Percentiles rank a stretch among this genome's conserved stretches.
Conservation (phyloP, 495 filamentous ascomycete genomes). For the Eremomyces bilateralis region DNA sequence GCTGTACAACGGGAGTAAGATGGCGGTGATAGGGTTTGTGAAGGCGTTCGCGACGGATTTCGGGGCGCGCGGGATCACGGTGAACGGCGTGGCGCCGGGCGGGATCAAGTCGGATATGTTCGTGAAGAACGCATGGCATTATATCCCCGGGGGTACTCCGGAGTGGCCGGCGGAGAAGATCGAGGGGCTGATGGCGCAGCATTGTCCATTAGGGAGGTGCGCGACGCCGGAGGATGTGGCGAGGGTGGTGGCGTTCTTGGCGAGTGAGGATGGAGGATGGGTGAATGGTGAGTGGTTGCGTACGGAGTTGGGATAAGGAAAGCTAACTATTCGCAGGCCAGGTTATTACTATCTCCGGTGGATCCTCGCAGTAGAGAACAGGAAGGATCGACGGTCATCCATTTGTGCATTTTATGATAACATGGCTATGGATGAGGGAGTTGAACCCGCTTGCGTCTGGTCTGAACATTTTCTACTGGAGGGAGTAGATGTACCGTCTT, state of each 20-base stretch:
- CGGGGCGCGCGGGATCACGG: constrained; percentile 49
- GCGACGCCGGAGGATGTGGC: constrained; percentile 36
- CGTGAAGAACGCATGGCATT: constrained; percentile 41
- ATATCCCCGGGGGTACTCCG: constrained; percentile 24
- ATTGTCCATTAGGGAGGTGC: constrained; percentile 30
- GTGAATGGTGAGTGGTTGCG: constrained; percentile 29
- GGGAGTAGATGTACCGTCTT: too few relatives aligned
- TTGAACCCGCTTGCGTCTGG: too few relatives aligned
- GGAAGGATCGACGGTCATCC: too few relatives aligned
- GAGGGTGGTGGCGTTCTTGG: constrained; percentile 32
- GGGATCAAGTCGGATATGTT: constrained; percentile 70
- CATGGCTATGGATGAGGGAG: too few relatives aligned
- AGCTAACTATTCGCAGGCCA: constrained; percentile 12
- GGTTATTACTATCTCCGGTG: constrained; percentile 23
- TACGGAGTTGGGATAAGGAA: neutral
- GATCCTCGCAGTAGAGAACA: constrained; percentile 19
- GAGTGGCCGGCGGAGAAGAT: constrained; percentile 22
- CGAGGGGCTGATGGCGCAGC: constrained; percentile 21
- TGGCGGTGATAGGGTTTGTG: constrained; percentile 58
- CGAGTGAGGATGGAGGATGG: constrained; percentile 35
- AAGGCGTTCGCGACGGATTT: constrained; percentile 55
- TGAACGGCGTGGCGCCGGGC: constrained; percentile 55
- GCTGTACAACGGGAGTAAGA: constrained; percentile 57
- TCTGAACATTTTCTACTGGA: too few relatives aligned
- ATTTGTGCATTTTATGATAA: too few relatives aligned